Conservation (phyloP, 2,329 filamentous ascomycete genomes). For the Epichloe elymi region DNA sequence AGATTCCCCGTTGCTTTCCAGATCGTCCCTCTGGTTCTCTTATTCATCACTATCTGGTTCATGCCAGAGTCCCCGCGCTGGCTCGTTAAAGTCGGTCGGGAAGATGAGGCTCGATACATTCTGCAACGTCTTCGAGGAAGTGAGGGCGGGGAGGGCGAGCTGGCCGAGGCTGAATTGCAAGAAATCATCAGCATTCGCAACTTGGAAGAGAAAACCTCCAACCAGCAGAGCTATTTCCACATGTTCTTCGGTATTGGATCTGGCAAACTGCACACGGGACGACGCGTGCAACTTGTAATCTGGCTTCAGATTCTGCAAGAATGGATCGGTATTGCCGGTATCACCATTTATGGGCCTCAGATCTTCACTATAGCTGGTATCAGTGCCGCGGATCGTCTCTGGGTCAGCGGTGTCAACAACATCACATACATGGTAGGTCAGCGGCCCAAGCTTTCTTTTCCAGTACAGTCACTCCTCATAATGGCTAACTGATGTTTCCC, state of each 20-base stretch:
- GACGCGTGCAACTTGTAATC: constrained; percentile 55
- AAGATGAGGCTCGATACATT: constrained; percentile 55
- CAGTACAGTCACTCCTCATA: background rate
- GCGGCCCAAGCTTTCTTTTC: background rate
- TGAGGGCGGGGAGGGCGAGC: constrained; percentile 34
- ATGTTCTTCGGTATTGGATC: constrained; percentile 58
- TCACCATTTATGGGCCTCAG: constrained; percentile 45
- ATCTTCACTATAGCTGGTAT: constrained; percentile 59
- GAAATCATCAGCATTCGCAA: constrained; percentile 53
- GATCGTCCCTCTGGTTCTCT: constrained; percentile 46
- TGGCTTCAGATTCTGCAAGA: constrained; percentile 62
- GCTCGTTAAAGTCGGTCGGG: constrained; percentile 51
- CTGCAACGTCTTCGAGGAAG: constrained; percentile 50
- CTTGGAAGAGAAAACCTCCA: constrained; percentile 47
- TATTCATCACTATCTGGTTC: constrained; percentile 46
- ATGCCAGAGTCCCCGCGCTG: constrained; percentile 59
- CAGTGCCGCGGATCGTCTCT: constrained; percentile 43
- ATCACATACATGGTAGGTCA: constrained; percentile 32
- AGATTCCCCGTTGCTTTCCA: constrained; percentile 59
- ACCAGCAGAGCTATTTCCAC: constrained; percentile 43
- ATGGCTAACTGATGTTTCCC: background rate
- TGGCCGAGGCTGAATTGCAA: constrained; percentile 49
- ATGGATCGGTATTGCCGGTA: constrained; percentile 57
- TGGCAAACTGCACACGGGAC: constrained; percentile 50
- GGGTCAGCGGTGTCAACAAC: constrained; percentile 45